Evolutionary conservation across 2,329 filamentous ascomycete species (phyloP), one percentile per base, ranked within the genome.

Genomic region (Aureobasidium sp.): DNA sequence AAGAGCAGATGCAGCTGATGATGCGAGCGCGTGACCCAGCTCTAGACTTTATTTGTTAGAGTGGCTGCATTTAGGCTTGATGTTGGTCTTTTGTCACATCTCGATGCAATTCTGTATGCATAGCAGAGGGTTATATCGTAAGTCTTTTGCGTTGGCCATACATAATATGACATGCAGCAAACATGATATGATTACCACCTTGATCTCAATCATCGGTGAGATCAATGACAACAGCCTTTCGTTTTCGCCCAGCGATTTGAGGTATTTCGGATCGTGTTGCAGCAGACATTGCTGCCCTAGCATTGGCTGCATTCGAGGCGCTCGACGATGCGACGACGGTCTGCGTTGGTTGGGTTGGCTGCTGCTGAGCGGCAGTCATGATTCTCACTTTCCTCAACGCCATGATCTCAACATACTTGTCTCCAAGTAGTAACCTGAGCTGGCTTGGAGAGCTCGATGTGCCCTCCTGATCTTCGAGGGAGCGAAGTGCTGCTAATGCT

Each of bases 151-250:
- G 15, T 42, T 55, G 37, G 9, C 36, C 23, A n/a, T 55, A 41
- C 37, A 55, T 29, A 29, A 32, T 2, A 20, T 32, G 20, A 55
- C 15, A 52, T 39, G 23, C 32, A 39, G 34, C 20, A 37, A 7
- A 34, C 8, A 20, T 20, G 29, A 10, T 50, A 20, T 1, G 17
- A 20, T 4, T 6, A 50, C 1, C 29, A 17, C 2, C 17, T 27
- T 32, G 46, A 39, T 15, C 15, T 57, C 53, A 57, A 44, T 57
- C 53, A 34, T 46, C 39, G 6, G 39, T 34, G 9, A 57, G 39
- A n/a, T 57, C 37, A 46, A 57, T 57, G 13, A 59, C 56, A 7
- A 59, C 56, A 27, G 42, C 29, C 29, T 59, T 59, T 41, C 56
- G 36, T 12, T 59, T 59, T 6, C 15, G 42, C 32, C 46, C 55